A percentile compares a stretch with the other conserved stretches of the same genome.
phyloP scores from a whole-genome alignment of 768 basidiomycete species.

The Tulasnella sp. region DNA sequence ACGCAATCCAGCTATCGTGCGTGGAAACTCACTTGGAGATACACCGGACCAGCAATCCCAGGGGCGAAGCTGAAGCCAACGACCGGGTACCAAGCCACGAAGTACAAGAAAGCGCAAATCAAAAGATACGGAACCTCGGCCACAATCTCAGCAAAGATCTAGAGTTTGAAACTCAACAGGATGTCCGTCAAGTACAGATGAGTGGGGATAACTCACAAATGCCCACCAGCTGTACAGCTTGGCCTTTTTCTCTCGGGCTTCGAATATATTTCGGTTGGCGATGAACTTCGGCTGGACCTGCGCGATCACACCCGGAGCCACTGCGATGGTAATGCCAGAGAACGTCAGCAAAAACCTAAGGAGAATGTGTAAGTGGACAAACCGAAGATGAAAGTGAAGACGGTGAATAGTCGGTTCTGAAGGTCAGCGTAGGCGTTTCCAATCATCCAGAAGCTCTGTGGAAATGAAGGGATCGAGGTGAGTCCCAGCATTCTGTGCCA shows the following conservation, averaged over 20 bases:
- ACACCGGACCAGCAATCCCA: not conserved
- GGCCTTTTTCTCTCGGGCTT: slow-evolving; percentile 28
- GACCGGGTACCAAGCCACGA: not conserved
- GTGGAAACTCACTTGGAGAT: not conserved
- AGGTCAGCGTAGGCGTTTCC: slow-evolving; percentile 25
- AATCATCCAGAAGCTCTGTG: slow-evolving; percentile 26
- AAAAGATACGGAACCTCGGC: not conserved
- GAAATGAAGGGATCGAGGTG: too few relatives aligned
- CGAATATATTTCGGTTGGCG: slow-evolving; percentile 26
- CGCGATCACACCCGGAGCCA: slow-evolving; percentile 18
- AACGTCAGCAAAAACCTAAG: not conserved
- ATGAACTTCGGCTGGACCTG: slow-evolving; percentile 29
- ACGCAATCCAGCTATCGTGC: not conserved
- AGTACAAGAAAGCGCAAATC: not conserved
- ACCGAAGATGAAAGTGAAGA: slow-evolving; percentile 21
- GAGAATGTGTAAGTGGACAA: not conserved
- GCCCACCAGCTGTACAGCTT: slow-evolving; percentile 27
- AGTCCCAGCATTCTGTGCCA: too few relatives aligned
- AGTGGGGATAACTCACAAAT: slow-evolving; percentile 14
- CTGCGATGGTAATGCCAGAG: not conserved
- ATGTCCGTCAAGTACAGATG: not conserved
- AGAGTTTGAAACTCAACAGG: not conserved
- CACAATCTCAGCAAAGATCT: not conserved
- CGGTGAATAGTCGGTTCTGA: slow-evolving; percentile 27
- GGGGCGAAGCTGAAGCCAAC: not conserved